Percentiles rank a stretch among this genome's conserved stretches.
phyloP scores from a whole-genome alignment of 805 yeast genomes.

The Saccharomycopsis vini region DNA sequence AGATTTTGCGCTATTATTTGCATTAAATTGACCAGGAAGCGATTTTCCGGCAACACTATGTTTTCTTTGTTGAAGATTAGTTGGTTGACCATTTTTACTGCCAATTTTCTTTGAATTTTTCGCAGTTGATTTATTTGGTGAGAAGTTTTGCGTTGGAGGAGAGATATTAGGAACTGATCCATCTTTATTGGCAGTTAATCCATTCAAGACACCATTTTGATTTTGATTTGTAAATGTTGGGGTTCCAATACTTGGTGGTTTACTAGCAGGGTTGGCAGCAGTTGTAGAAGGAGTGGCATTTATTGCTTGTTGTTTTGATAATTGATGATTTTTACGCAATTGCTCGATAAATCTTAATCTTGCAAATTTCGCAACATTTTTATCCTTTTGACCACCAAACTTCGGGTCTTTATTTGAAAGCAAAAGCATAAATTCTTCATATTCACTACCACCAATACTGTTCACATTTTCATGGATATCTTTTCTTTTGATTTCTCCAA shows the following conservation, averaged over 20 bases:
- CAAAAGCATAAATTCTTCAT: slow-evolving; percentile 81
- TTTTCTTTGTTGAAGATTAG: no score
- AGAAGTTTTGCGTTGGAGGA: no score
- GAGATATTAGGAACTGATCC: no score
- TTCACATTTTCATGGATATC: slow-evolving; percentile 50
- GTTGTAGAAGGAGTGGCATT: slow-evolving; percentile 19
- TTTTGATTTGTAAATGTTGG: neutral
- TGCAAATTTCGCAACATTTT: slow-evolving; percentile 57
- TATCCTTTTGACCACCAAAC: slow-evolving; percentile 18
- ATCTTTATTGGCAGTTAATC: no score
- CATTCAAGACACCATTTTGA: no score
- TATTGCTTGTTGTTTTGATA: slow-evolving; percentile 37
- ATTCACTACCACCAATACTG: slow-evolving; percentile 66
- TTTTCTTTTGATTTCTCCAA: slow-evolving; percentile 1
- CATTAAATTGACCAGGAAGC: slow-evolving; percentile 3
- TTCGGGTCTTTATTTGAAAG: slow-evolving; percentile 36
- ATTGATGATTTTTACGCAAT: slow-evolving; percentile 59
- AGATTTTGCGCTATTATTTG: slow-evolving; percentile 13
- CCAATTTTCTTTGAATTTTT: slow-evolving; percentile 11
- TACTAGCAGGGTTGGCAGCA: neutral
- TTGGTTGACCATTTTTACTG: no score
- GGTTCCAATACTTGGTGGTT: neutral
- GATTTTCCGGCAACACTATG: neutral
- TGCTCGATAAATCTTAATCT: slow-evolving; percentile 84
- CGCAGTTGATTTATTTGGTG: neutral